These are phyloP conservation scores for Naganishia vaughanmartiniae DNA, from an alignment of 768 basidiomycete species.

Conservation along the genomic window DNA sequence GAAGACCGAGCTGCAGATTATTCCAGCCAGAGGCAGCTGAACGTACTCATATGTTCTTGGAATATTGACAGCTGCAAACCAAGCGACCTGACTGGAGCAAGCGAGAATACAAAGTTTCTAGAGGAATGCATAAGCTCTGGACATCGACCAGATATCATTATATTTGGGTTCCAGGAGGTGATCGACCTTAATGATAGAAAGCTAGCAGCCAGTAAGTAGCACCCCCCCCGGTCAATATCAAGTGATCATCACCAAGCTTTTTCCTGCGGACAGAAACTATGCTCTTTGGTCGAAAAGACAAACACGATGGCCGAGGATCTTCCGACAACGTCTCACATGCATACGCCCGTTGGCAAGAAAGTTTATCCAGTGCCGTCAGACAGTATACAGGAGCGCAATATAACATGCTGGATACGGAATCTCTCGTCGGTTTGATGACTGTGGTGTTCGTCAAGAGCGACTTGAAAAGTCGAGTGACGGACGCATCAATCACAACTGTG, in stretches of 20 bases:
- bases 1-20: conserved; percentile 71
- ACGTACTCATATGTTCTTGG: conserved; percentile 80
- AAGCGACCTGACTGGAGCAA: conserved; percentile 64
- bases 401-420: conserved; percentile 77
- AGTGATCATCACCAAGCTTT: background rate
- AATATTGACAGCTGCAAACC: conserved; percentile 88
- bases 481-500: conserved; percentile 72
- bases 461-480: conserved; percentile 62
- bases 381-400: conserved; percentile 74
- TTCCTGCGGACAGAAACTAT: conserved; percentile 63
- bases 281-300: conserved; percentile 70
- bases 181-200: conserved; percentile 91
- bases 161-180: conserved; percentile 93
- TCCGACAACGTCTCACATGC: conserved; percentile 81
- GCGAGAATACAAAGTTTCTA: conserved; percentile 77
- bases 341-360: conserved; percentile 86
- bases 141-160: conserved; percentile 78
- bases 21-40: conserved; percentile 74
- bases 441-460: conserved; percentile 65
- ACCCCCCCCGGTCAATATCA: background rate
- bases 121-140: conserved; percentile 69
- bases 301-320: conserved; percentile 57
- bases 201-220: conserved; percentile 68
- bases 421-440: conserved; percentile 81
- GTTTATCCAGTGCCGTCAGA: conserved; percentile 68